Conservation (phyloP, 2,329 filamentous ascomycete genomes). For the Chrysosporium keratinophilum region DNA sequence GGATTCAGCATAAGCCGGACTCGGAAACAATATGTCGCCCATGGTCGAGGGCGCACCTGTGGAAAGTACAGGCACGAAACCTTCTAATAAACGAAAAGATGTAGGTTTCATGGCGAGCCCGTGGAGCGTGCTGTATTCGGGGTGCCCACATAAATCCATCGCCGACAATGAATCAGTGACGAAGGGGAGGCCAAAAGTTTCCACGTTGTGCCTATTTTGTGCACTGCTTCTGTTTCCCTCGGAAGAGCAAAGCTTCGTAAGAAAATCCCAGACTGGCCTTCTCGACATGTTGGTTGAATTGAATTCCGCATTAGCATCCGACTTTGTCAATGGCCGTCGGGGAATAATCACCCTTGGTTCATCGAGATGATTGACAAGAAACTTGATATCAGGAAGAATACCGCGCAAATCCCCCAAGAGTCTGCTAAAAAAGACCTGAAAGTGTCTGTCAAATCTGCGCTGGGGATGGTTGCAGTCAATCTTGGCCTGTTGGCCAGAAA, state of each 20-base stretch:
- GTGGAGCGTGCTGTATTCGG: slow-evolving; percentile 7
- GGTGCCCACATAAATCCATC: slow-evolving; percentile 8
- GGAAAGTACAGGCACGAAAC: slow-evolving; percentile 20
- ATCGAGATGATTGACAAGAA: slow-evolving; percentile 14
- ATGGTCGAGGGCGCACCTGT: slow-evolving; percentile 19
- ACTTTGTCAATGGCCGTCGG: too few relatives aligned
- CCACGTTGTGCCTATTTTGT: not conserved
- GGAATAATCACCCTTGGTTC: slow-evolving; percentile 11
- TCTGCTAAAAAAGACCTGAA: slow-evolving; percentile 6
- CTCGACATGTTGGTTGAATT: slow-evolving; percentile 11
- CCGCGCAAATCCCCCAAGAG: slow-evolving; percentile 6
- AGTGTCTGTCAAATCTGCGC: slow-evolving; percentile 9
- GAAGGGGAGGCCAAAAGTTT: slow-evolving; percentile 7
- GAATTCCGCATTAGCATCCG: not conserved
- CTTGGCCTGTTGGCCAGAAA: not conserved
- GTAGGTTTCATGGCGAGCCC: slow-evolving; percentile 9
- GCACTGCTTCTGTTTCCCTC: not conserved
- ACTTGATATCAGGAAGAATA: slow-evolving; percentile 8
- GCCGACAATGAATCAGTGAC: slow-evolving; percentile 4
- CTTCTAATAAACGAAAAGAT: slow-evolving; percentile 17
- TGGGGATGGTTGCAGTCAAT: slow-evolving; percentile 6
- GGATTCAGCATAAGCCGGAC: slow-evolving; percentile 39
- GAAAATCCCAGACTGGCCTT: not conserved
- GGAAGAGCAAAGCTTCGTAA: slow-evolving; percentile 5
- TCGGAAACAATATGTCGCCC: slow-evolving; percentile 44